Conservation (phyloP, 73 alveolate species). For the Paramecium caudatum region DNA sequence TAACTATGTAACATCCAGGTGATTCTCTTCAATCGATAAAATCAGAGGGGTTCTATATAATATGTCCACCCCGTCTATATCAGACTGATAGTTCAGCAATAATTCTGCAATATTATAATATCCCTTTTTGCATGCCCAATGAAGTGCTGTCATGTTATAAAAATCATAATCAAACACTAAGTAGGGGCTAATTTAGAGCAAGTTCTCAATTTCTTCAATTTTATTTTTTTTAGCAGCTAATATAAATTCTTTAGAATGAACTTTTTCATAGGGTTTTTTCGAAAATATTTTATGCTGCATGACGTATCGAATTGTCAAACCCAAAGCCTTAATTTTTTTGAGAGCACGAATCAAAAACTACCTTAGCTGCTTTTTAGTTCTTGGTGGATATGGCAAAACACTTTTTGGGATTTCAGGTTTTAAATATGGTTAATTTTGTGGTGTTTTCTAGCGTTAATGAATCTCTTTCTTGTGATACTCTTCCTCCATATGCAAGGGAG, state of each 20-base stretch:
- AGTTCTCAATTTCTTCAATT: not conserved
- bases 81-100: slow-evolving; percentile 18
- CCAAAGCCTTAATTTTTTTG: slow-evolving; percentile 22
- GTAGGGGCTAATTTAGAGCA: slow-evolving; percentile 7
- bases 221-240: slow-evolving; percentile 53
- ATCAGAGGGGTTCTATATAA: slow-evolving; percentile 53
- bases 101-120: slow-evolving; percentile 3
- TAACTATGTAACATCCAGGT: not conserved
- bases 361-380: slow-evolving; percentile 57
- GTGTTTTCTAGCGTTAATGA: not conserved
- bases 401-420: slow-evolving; percentile 55
- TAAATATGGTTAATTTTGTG: not conserved
- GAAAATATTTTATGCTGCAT: slow-evolving; percentile 51
- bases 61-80: slow-evolving; percentile 55
- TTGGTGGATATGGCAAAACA: slow-evolving; percentile 54
- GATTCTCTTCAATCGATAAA: not conserved
- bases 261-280: slow-evolving; percentile 65
- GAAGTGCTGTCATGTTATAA: slow-evolving; percentile 58
- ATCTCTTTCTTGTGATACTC: not conserved
- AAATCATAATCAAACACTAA: slow-evolving; percentile 65
- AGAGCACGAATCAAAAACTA: slow-evolving; percentile 23
- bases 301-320: slow-evolving; percentile 3
- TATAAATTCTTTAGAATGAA: slow-evolving; percentile 27
- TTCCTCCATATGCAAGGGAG: slow-evolving; percentile 13
- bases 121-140: slow-evolving; percentile 71